Base-by-base conservation (phyloP, 2,329 filamentous ascomycete genomes). In the Xylariaceae sp. region DNA sequence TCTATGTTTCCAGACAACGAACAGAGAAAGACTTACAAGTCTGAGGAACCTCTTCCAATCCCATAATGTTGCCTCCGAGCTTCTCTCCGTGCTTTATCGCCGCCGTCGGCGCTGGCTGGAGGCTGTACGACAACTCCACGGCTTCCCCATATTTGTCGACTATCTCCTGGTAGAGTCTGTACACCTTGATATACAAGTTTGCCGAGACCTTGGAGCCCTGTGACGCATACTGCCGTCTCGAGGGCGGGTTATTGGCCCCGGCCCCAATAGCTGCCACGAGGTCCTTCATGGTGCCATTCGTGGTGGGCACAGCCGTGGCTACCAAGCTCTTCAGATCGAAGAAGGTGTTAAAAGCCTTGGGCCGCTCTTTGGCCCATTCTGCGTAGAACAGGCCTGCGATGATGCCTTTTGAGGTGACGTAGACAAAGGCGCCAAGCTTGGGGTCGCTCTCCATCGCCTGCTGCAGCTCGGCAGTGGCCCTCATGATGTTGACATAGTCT, bases 371-470 rank as follows among this genome's bases (percentile, higher is more conserved):
- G 1, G 16, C 19, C 6, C 13, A 12, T 5, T 47, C 43, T n/a
- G 50, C 51, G 14, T 51, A 51, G 3, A 54, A 29, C 2, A 46
- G 26, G 3, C 47, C 42, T 3, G 43, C 45, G 1, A 26, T 37
- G 3, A 46, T 38, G 11, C 39, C 39, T 0, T n/a, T 23, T 8
- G 40, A 12, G 16, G 36, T 36, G 36, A 50, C 47, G 38, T 15
- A 30, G 49, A 50, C 3, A 49, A 5, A n/a, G n/a, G n/a, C n/a
- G 15, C 40, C 44, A 6, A 47, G 28, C 19, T 46, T 48, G 3
- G 38, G 36, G 15, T 54, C 47, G 2, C 19, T 31, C 21, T 52
- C 50, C 50, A 52, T 52, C 2, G 42, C 33, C n/a, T 46, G n/a
- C 16, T 51, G 50, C 1, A 44, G 26, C 2, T 30, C 3, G 2